Conservation (phyloP, 805 yeast species). For the Saccharomycopsis capsularis region DNA sequence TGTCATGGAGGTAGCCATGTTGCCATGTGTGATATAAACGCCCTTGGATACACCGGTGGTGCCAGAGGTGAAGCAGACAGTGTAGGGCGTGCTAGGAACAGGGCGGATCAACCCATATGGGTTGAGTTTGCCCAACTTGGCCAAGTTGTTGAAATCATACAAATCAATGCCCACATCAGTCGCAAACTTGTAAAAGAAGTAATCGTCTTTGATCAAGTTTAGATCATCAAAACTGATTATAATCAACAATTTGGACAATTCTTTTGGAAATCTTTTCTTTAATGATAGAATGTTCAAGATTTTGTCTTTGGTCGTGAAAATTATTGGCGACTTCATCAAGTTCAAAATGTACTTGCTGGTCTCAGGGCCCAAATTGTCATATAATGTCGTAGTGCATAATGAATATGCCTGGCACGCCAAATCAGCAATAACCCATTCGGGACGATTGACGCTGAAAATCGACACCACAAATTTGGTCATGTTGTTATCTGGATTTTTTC, state of each 20-base stretch:
- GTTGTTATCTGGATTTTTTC: constrained; percentile 25
- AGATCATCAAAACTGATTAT: constrained; percentile 23
- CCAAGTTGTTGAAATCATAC: constrained; percentile 28
- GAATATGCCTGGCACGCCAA: constrained; percentile 47
- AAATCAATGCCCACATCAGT: constrained; percentile 29
- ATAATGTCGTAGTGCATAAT: constrained; percentile 37
- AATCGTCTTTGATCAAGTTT: not conserved
- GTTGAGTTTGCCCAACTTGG: constrained; percentile 29
- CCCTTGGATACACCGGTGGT: constrained; percentile 82
- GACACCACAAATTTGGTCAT: constrained; percentile 35
- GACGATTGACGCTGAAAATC: constrained; percentile 42
- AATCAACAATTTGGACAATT: constrained; percentile 16
- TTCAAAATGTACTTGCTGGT: constrained; percentile 46
- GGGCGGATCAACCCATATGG: constrained; percentile 35
- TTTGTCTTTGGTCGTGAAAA: constrained; percentile 40
- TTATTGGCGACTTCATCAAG: constrained; percentile 47
- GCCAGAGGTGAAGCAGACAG: constrained; percentile 69
- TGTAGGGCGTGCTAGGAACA: constrained; percentile 36
- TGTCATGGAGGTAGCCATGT: constrained; percentile 36
- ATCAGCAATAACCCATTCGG: constrained; percentile 54
- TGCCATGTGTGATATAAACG: constrained; percentile 55
- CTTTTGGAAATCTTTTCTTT: constrained; percentile 28
- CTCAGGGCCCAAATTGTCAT: constrained; percentile 40
- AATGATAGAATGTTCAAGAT: constrained; percentile 35
- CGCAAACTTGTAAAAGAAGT: constrained; percentile 6